Conservation (phyloP, 1,139 yeast genomes). For the Pichia terricola region DNA sequence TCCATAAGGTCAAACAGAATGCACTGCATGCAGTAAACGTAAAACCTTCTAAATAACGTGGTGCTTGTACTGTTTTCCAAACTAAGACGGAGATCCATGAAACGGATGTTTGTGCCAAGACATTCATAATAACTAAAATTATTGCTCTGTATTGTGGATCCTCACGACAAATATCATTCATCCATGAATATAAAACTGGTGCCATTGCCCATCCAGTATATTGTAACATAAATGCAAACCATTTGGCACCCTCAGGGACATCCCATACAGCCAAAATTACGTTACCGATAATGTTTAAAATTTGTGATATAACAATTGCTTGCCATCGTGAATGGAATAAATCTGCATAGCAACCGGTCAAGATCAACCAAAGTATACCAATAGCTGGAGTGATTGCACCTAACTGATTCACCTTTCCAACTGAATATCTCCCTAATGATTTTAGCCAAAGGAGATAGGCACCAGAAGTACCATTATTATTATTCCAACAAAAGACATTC, state of each 20-base stretch:
- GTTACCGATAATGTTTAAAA: conserved; percentile 29
- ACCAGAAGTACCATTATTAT: conserved; percentile 40
- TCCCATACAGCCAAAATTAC: conserved; percentile 38
- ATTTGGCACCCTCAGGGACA: conserved; percentile 36
- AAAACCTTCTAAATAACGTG: conserved; percentile 42
- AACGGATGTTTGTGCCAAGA: conserved; percentile 33
- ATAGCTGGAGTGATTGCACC: conserved; percentile 45
- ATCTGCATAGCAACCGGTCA: conserved; percentile 41
- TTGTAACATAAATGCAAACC: conserved; percentile 41
- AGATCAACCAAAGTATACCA: conserved; percentile 38
- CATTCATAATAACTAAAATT: conserved; percentile 36
- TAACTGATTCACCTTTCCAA: conserved; percentile 32
- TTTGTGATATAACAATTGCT: conserved; percentile 35
- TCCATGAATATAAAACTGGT: conserved; percentile 37
- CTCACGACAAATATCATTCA: conserved; percentile 36
- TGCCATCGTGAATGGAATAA: conserved; percentile 37
- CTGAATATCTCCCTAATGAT: conserved; percentile 32
- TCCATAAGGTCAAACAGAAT: conserved; percentile 18
- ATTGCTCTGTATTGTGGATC: conserved; percentile 38
- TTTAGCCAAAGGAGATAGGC: conserved; percentile 46
- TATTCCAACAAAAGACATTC: conserved; percentile 35
- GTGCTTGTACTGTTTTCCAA: conserved; percentile 46
- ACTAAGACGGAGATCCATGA: conserved; percentile 38
- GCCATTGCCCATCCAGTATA: conserved; percentile 41
- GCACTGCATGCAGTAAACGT: conserved; percentile 24